Conservation (phyloP, 2,329 filamentous ascomycete genomes). For the Acrocalymma vagum region DNA sequence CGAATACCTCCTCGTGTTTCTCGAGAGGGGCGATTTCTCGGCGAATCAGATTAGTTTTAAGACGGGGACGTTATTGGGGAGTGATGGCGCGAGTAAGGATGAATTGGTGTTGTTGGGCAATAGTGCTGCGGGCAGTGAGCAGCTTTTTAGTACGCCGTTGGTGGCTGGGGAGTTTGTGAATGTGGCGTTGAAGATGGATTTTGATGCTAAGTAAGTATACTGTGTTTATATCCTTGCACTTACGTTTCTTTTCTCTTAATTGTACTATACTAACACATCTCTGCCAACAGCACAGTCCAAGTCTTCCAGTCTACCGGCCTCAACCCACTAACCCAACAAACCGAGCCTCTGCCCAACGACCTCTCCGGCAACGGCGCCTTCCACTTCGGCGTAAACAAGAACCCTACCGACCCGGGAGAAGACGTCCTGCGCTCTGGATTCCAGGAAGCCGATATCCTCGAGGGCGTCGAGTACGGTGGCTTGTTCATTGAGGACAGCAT, state of each 20-base stretch:
- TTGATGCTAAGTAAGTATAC: conserved; percentile 18
- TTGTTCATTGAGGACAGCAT: conserved; percentile 23
- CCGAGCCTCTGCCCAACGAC: conserved; percentile 18
- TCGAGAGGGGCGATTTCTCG: conserved; percentile 21
- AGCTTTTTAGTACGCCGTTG: conserved; percentile 20
- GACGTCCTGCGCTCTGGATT: conserved; percentile 19
- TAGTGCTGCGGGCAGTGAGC: conserved; percentile 9
- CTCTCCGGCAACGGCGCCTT: conserved; percentile 21
- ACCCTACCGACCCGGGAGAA: conserved; percentile 19
- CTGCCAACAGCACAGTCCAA: conserved; percentile 25
- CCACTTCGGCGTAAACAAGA: conserved; percentile 26
- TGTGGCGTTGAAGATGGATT: conserved; percentile 22
- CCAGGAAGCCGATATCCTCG: conserved; percentile 19
- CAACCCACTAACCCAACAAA: conserved; percentile 14
- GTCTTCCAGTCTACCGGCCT: conserved; percentile 21
- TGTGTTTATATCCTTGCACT: too few relatives aligned
- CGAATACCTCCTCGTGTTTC: conserved; percentile 24
- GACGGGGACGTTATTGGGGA: conserved; percentile 25
- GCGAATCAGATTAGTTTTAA: conserved; percentile 17
- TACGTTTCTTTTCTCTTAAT: background rate
- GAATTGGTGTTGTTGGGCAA: conserved; percentile 21
- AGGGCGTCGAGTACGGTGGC: conserved; percentile 21
- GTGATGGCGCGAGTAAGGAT: conserved; percentile 20
- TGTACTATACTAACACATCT: background rate
- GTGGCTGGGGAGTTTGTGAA: conserved; percentile 15